Base-by-base conservation (phyloP, 345 rosid genomes). In the Corchorus capsularis region DNA sequence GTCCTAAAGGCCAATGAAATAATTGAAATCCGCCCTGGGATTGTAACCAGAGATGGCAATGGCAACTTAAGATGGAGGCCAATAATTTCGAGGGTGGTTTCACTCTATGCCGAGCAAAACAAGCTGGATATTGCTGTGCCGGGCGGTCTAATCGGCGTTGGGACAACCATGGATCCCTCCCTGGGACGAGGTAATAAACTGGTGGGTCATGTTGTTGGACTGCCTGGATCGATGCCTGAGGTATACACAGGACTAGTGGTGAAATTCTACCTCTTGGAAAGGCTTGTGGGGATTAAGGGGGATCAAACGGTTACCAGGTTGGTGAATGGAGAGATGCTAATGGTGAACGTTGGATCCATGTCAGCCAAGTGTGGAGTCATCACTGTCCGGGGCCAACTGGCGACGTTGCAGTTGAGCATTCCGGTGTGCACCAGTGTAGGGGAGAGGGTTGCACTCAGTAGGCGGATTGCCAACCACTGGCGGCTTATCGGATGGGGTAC, bases 161-260 rank as follows among this genome's bases (percentile, higher is more conserved):
- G 27, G 27, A 27, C 27, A 27, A 27, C 27, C 27, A 27, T 27
- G 27, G 27, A 27, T 27, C 27, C 27, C 1, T 27, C 27, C 27
- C 27, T 27, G 27, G 27, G 27, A 0, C 27, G 27, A 27, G 27
- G 27, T 15, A 96, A 94, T 80, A 82, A 93, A 68, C 79, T 94
- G 79, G 98, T 91, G 27, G 97, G 98, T 78, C 98, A 94, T 79
- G 97, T 94, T 79, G 94, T 94, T 67, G 97, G 97, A 64, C 94
- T 90, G 78, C 90, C 86, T 43, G 94, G 88, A 17, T 89, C 97
- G 12, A 94, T 94, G 16, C 97, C 97, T 59, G 97, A 94, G 63
- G 92, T 94, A 63, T 92, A 80, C 57, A 86, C 87, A n/a, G 96
- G 91, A 80, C 96, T 94, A 45, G 97, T 91, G 92, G 98, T 94